These are phyloP conservation scores for Maudiozyma barnettii DNA, from an alignment of 805 yeast genomes.

Conservation along the genomic window DNA sequence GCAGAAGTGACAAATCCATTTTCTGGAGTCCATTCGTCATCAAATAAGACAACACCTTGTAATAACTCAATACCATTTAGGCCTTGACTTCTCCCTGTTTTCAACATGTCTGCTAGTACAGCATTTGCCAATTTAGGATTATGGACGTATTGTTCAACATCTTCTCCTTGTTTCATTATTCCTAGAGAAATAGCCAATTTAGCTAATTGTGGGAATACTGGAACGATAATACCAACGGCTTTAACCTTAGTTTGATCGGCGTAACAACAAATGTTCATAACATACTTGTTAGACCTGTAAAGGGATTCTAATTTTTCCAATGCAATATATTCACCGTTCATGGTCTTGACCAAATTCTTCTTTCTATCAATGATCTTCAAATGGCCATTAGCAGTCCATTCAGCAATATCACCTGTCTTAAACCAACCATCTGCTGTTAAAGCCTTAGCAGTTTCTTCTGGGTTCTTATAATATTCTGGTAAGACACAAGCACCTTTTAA, in stretches of 20 bases:
- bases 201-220: constrained; percentile 58
- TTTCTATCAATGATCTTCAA: constrained; percentile 83
- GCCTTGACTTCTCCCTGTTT: constrained; percentile 74
- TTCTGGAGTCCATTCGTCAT: constrained; percentile 97
- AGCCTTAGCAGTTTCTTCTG: constrained; percentile 67
- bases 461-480: constrained; percentile 73
- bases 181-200: constrained; percentile 51
- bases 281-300: constrained; percentile 74
- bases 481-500: constrained; percentile 67
- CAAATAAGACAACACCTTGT: constrained; percentile 66
- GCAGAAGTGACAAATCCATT: constrained; percentile 92
- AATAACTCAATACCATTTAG: constrained; percentile 78
- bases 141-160: constrained; percentile 39
- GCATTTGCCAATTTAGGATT: constrained; percentile 48
- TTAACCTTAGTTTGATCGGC: constrained; percentile 83
- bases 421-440: constrained; percentile 88
- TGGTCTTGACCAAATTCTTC: constrained; percentile 92
- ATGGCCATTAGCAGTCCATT: constrained; percentile 77
- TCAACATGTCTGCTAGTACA: constrained; percentile 49
- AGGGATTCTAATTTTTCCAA: constrained; percentile 87
- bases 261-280: constrained; percentile 80
- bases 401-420: constrained; percentile 93
- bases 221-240: constrained; percentile 86
- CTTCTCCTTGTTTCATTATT: constrained; percentile 37
- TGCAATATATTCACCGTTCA: constrained; percentile 96